Conservation (phyloP, 169 alveolate genomes). For the Eimeria tenella region DNA sequence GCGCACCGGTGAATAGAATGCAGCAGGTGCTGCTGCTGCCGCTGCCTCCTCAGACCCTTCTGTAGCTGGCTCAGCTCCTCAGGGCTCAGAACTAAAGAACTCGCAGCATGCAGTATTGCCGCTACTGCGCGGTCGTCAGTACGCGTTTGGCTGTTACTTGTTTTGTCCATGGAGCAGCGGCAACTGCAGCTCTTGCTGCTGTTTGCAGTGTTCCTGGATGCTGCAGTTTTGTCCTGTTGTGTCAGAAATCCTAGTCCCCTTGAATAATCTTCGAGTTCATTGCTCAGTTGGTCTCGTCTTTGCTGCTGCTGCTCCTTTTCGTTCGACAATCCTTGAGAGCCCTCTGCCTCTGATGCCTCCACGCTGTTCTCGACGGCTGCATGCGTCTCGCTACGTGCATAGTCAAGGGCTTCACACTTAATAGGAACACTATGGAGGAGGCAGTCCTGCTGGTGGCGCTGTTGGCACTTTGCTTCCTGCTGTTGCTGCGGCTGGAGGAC, state of each 20-base stretch:
- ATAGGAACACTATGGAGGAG: not conserved
- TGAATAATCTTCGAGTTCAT: not conserved
- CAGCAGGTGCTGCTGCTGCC: slow-evolving; percentile 40
- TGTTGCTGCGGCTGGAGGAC: not conserved
- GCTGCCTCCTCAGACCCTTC: slow-evolving; percentile 54
- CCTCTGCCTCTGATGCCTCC: not conserved
- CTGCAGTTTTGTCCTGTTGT: not conserved
- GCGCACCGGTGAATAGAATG: slow-evolving; percentile 53
- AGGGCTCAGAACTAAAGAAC: not conserved
- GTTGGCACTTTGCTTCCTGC: not conserved
- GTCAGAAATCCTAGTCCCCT: too few relatives aligned
- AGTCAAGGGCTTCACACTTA: not conserved
- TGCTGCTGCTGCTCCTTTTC: slow-evolving; percentile 13
- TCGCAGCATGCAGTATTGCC: slow-evolving; percentile 21
- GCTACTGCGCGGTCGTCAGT: not conserved
- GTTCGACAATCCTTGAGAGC: too few relatives aligned
- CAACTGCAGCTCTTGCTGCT: not conserved
- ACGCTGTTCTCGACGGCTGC: not conserved
- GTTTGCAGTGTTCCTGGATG: not conserved
- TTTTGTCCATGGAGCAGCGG: not conserved
- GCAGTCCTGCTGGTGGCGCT: not conserved
- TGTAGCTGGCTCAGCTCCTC: slow-evolving; percentile 68
- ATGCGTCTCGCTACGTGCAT: not conserved
- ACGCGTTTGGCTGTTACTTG: not conserved
- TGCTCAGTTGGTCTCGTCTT: not conserved